These are phyloP conservation scores for Plectranthus barbatus DNA, from an alignment of 257 asterid species.

Conservation along the genomic window DNA sequence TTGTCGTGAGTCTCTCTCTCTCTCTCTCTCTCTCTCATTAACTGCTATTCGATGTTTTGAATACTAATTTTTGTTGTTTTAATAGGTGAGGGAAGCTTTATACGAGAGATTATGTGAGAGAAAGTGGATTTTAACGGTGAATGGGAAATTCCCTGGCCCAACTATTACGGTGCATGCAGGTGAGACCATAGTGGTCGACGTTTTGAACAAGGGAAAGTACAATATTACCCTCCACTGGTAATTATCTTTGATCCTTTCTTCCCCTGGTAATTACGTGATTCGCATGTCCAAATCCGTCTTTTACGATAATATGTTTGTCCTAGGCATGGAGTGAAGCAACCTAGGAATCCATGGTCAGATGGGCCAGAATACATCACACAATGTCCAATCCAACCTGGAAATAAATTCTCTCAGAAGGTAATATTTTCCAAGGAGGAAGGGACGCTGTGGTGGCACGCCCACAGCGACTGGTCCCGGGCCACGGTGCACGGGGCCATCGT, in stretches of 20 bases:
- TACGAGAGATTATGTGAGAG: slow-evolving; percentile 38
- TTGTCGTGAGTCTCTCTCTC: slow-evolving; percentile 21
- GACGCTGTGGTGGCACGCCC: slow-evolving; percentile 58
- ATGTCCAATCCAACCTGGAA: slow-evolving; percentile 43
- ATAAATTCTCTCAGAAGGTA: slow-evolving; percentile 25
- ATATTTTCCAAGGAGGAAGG: slow-evolving; percentile 39
- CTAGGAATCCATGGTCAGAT: slow-evolving; percentile 46
- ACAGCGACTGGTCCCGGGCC: slow-evolving; percentile 42
- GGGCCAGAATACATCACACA: slow-evolving; percentile 52
- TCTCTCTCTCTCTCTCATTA: neutral
- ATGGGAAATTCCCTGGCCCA: slow-evolving; percentile 57
- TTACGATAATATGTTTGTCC: too few relatives aligned
- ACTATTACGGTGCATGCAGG: slow-evolving; percentile 35
- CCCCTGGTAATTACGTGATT: too few relatives aligned
- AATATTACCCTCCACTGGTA: slow-evolving; percentile 60
- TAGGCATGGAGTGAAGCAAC: slow-evolving; percentile 57
- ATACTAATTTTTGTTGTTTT: neutral
- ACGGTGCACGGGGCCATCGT: slow-evolving; percentile 49
- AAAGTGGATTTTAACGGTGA: slow-evolving; percentile 44
- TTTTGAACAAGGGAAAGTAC: slow-evolving; percentile 34
- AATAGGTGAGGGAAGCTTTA: slow-evolving; percentile 53
- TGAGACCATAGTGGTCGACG: slow-evolving; percentile 44
- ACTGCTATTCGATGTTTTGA: neutral
- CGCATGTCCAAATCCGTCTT: neutral
- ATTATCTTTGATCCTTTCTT: neutral